These are phyloP conservation scores for Trichoderma semiorbis DNA, from an alignment of 2,329 filamentous ascomycete species.

Conservation along the genomic window DNA sequence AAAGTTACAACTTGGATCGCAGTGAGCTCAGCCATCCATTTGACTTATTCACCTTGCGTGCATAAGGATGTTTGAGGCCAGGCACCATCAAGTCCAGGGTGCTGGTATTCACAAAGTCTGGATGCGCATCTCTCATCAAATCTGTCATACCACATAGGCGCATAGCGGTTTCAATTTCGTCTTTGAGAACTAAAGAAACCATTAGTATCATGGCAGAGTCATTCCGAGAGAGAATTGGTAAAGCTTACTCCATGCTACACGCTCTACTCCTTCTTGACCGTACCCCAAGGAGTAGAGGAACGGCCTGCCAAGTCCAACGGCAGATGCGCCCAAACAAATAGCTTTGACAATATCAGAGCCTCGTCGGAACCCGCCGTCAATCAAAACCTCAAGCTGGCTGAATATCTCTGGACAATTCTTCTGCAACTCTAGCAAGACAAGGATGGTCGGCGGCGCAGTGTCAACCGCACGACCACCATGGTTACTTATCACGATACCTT, in stretches of 20 bases:
- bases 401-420: conserved; percentile 11
- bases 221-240: accelerated
- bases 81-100: conserved; percentile 7
- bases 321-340: conserved; percentile 4
- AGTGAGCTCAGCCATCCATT: background rate
- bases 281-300: conserved; percentile 5
- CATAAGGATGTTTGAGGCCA: background rate
- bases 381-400: conserved; percentile 1
- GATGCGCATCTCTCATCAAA: conserved; percentile 11
- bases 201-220: background rate
- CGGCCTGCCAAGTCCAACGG: conserved; percentile 4
- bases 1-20: background rate
- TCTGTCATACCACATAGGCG: conserved; percentile 10
- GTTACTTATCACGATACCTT: conserved; percentile 12
- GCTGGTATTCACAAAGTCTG: conserved; percentile 10
- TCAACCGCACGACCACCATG: conserved; percentile 7
- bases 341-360: conserved; percentile 12
- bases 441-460: conserved; percentile 1
- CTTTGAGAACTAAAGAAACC: background rate
- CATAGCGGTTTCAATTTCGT: conserved; percentile 12
- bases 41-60: conserved; percentile 1
- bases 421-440: conserved; percentile 5
- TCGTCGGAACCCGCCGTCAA: conserved; percentile 8
- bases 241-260: conserved; percentile 1
- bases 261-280: conserved; percentile 9